Evolutionary conservation across 2,329 filamentous ascomycete species (phyloP).

Genomic region (Drechslera avenae): DNA sequence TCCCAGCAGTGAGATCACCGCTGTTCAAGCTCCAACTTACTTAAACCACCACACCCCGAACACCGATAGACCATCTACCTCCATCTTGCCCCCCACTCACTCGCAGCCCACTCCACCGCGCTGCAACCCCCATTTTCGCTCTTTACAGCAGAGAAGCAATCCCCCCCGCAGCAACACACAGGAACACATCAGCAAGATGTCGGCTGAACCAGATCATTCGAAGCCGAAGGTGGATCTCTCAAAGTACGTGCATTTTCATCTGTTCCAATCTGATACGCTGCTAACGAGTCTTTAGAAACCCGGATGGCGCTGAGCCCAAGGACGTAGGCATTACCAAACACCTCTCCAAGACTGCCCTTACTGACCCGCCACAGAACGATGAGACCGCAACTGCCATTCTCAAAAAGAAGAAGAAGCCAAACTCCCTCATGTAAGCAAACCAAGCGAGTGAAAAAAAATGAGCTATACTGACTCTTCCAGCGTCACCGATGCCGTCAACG

Average conservation of each 20-base stretch:
- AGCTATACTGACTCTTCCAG: conserved; percentile 57
- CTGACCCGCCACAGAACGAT: conserved; percentile 68
- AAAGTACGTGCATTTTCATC: conserved; percentile 48
- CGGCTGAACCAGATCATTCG: conserved; percentile 56
- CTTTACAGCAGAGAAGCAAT: conserved; percentile 10
- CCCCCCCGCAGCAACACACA: conserved; percentile 24
- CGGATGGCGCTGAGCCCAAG: conserved; percentile 86
- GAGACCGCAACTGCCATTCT: conserved; percentile 95
- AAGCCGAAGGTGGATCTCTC: conserved; percentile 57
- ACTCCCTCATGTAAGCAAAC: conserved; percentile 85
- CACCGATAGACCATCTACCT: conserved; percentile 25
- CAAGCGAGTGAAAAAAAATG: neutral
- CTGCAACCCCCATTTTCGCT: conserved; percentile 23
- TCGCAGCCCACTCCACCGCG: conserved; percentile 21
- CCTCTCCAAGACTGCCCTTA: conserved; percentile 19
- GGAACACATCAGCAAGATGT: conserved; percentile 48
- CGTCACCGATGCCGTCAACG: conserved; percentile 97
- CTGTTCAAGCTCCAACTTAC: conserved; percentile 37
- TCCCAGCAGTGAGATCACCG: conserved; percentile 35
- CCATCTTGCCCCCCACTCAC: conserved; percentile 35
- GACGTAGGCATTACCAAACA: conserved; percentile 60
- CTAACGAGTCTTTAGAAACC: conserved; percentile 69
- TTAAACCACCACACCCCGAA: conserved; percentile 42
- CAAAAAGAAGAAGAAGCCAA: conserved; percentile 99
- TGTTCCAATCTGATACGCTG: conserved; percentile 17